Base-by-base conservation (phyloP, 257 asterid genomes). In the Przewalskia tangutica region DNA sequence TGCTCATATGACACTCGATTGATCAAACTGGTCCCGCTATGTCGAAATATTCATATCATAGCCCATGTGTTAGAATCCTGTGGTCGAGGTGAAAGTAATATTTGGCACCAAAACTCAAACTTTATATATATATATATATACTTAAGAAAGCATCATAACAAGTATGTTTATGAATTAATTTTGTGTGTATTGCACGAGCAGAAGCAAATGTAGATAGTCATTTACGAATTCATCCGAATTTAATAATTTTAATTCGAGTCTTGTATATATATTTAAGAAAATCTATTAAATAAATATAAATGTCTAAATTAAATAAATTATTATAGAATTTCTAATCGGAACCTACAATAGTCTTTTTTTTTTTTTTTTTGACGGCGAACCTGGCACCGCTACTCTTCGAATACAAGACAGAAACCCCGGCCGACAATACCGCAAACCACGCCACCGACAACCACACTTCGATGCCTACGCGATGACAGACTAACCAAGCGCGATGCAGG, bases 121-220 rank as follows among this genome's bases (percentile, higher is more conserved):
- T 66, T 3, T 65, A 55, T 55, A 6, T 55, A 51, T 12, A 27
- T 65, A 55, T 55, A 6, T 55, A 51, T 12, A 27, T 27, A 27
- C 32, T 27, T 27, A 27, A 27, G 32, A 27, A 27, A 27, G 1
- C 1, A 27, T 27, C 1, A 27, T 27, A 27, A 1, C 42, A 38
- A 38, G 5, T 38, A 48, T 48, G 53, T 7, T 48, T 8, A 7
- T 17, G 4, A 56, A n/a, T 2, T 56, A 56, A 18, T 8, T 59
- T 1, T 59, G 12, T 23, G 1, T 23, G 23, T 70, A 38, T 81
- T 67, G 40, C 70, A 75, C 48, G 60, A 54, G 8, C 0, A 14
- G 1, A 54, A 6, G 7, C 42, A 5, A 11, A 27, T 5, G 0
- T 27, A 27, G 32, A 23, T 10, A 0, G 5, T 0, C 10, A 62